Percentiles rank a stretch among this genome's conserved stretches.
Conservation (phyloP, 2,329 filamentous ascomycete species). For the Fusarium marasasianum region DNA sequence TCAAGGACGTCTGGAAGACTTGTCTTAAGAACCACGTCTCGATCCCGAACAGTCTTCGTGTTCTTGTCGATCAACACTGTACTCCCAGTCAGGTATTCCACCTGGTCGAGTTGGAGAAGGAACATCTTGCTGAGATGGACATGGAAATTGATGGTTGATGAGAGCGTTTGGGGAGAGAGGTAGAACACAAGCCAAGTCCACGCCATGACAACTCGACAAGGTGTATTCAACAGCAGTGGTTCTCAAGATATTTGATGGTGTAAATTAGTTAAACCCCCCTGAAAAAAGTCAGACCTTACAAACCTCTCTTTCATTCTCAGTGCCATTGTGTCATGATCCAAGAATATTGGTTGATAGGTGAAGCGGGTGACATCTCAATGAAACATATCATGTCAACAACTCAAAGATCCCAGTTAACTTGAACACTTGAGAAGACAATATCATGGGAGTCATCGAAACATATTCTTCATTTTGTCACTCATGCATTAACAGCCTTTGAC, state of each 20-base stretch:
- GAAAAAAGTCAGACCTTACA: rapidly evolving
- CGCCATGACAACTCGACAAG: rapidly evolving
- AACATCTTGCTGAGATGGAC: rapidly evolving
- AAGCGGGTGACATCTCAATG: too few species aligned
- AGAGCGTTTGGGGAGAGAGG: rapidly evolving
- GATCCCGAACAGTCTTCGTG: neutral
- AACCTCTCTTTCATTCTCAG: rapidly evolving
- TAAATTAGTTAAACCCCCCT: too few species aligned
- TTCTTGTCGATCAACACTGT: neutral
- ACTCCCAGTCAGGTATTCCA: rapidly evolving
- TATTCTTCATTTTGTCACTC: rapidly evolving
- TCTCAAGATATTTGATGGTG: neutral
- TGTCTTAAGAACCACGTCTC: rapidly evolving
- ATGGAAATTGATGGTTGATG: neutral
- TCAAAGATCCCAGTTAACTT: too few species aligned
- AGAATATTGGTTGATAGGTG: too few species aligned
- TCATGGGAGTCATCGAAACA: rapidly evolving
- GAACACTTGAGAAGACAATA: too few species aligned
- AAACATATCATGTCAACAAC: too few species aligned
- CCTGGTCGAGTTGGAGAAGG: neutral
- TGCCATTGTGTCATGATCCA: rapidly evolving
- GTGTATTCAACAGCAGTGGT: rapidly evolving
- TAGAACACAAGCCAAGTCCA: neutral
- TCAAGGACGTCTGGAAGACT: neutral
- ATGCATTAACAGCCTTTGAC: rapidly evolving